Base-by-base conservation (phyloP, 176 grass and related monocot genomes). In the Carex cristatella region DNA sequence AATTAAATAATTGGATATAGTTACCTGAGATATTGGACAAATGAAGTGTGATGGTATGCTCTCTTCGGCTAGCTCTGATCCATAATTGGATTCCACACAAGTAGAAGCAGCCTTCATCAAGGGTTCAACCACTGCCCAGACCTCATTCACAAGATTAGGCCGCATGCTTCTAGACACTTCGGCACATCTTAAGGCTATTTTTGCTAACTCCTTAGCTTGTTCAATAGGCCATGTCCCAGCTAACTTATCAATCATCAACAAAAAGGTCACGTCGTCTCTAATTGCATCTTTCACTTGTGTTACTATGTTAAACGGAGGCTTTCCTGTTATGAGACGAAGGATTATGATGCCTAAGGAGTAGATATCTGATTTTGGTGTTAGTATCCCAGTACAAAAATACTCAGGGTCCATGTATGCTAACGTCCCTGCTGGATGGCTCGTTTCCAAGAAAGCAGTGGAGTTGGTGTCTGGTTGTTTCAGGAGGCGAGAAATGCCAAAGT, bases 1-100 rank as follows among this genome's bases (percentile, higher is more conserved):
- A 16, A 37, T 68, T 15, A 40, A 69, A 38, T 69, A 69, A 38
- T 27, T 60, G n/a, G 54, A 27, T 1, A 69, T 2, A 69, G 32
- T 48, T 53, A 94, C 90, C 88, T 92, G 87, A 63, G 76, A 80
- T 30, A 94, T 92, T 3, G 93, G 90, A 86, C 93, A 92, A 37
- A 94, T 79, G 44, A 92, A 94, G 53, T 90, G 90, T 28, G 86
- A 81, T 4, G 93, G 90, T 30, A 70, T 19, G 15, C 31, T 4
- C 1, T 63, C 84, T 28, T 87, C 79, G 9, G 65, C 59, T 3
- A 19, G 31, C 32, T 61, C 57, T 37, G 31, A 23, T 18, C 15
- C 35, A 23, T 15, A 49, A 16, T 55, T 28, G 61, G 4, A 15
- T 80, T 31, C 67, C 37, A 79, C 81, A 37, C 14, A 81, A 67